phyloP scores from a whole-genome alignment of 2,329 filamentous ascomycete genomes.

The Zymoseptoria ardabiliae region DNA sequence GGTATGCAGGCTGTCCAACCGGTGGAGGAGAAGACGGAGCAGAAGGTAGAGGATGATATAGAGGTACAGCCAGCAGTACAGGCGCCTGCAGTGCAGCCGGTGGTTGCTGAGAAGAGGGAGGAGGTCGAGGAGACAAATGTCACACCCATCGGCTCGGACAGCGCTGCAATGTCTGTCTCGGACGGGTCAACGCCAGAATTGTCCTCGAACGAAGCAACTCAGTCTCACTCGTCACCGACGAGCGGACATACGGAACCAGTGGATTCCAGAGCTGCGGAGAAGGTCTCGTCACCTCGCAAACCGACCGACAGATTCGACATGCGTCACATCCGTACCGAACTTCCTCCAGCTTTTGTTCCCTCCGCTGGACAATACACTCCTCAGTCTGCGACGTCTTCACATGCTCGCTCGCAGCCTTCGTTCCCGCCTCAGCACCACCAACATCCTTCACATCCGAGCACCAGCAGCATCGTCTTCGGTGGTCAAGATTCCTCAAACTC shows the following conservation, averaged over 20 bases:
- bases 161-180: conserved; percentile 11
- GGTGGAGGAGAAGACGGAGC: neutral
- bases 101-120: neutral
- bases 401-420: conserved; percentile 3
- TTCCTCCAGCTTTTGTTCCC: conserved; percentile 28
- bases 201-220: neutral
- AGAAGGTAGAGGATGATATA: neutral
- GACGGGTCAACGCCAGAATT: conserved; percentile 11
- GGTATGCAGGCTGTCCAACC: neutral
- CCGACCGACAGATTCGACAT: conserved; percentile 20
- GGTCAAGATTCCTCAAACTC: conserved; percentile 31
- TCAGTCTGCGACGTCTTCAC: conserved; percentile 17
- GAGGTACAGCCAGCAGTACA: neutral
- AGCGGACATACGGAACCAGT: conserved; percentile 8
- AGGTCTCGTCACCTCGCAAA: conserved; percentile 13
- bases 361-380: conserved; percentile 21
- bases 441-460: conserved; percentile 21
- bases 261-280: conserved; percentile 4
- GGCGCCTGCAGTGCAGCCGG: neutral
- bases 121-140: neutral
- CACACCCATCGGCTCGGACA: conserved; percentile 4
- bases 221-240: neutral
- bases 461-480: conserved; percentile 33
- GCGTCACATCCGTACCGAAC: conserved; percentile 22
- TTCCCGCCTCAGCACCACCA: conserved; percentile 5